Evolutionary conservation across 208 protist genomes (phyloP), one percentile per base, ranked within the genome.

Genomic region (Naegleria lovaniensis): DNA sequence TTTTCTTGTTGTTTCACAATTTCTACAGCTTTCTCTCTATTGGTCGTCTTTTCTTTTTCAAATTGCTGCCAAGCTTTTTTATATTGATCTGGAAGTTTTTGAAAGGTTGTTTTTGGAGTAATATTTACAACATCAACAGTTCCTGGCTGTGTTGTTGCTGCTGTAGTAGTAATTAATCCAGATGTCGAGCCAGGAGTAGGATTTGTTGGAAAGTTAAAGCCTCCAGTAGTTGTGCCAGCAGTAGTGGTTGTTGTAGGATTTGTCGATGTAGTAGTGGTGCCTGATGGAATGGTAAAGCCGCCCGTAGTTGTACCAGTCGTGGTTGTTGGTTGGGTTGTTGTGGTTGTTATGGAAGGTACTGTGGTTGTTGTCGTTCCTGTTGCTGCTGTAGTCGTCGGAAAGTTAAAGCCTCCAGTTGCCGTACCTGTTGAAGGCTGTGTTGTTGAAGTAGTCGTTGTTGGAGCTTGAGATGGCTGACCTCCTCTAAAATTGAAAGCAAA

Each of bases 241-340:
- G 58, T 79, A 6, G 67, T 36, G 9, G 25, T 79, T 25, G 67
- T 36, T 36, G 13, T 79, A 36, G 67, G 19, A 36, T 7, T 36
- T 36, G 67, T n/a, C 9, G 25, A 6, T 13, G 67, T 79, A 15
- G 67, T 79, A 7, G 67, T 79, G 36, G 67, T 25, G 1, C 25
- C 9, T n/a, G 85, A 36, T 87, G 84, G 41, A 33, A n/a, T 16
- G 19, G 85, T 88, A 13, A 33, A 40, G 1, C 29, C 29, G 1
- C 67, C 67, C 0, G n/a, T 36, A 36, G 5, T 79, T 36, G 5
- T 9, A 79, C 3, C 67, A 36, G 67, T 9, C 43, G 19, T 29
- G 3, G 83, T 87, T 87, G 83, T 87, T 87, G 83, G 40, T 29
- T 48, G 40, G 15, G 85, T 88, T 38, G 85, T 88, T 11, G 85